Evolutionary conservation across 2,329 filamentous ascomycete species (phyloP).

Genomic region (Epichloe typhina): DNA sequence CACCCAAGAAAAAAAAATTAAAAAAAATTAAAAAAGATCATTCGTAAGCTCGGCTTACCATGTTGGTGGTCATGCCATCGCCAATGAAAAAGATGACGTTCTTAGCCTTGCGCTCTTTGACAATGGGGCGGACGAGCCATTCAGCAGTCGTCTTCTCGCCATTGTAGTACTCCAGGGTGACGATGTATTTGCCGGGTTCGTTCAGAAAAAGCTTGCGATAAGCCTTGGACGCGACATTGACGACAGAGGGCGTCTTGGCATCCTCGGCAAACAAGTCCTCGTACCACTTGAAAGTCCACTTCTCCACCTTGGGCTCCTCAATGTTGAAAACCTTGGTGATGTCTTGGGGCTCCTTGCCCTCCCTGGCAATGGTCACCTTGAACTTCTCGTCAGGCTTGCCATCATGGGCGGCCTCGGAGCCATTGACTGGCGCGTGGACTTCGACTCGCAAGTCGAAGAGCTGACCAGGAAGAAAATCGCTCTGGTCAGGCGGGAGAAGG

Average conservation of each 20-base stretch:
- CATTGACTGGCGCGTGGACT: slow-evolving; percentile 69
- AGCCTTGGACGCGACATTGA: slow-evolving; percentile 69
- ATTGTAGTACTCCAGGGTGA: slow-evolving; percentile 63
- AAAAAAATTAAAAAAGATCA: too few relatives aligned
- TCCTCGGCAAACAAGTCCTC: slow-evolving; percentile 74
- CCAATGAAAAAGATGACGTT: slow-evolving; percentile 81
- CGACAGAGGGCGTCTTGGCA: slow-evolving; percentile 52
- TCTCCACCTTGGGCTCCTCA: slow-evolving; percentile 59
- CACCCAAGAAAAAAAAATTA: neutral
- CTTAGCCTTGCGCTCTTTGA: slow-evolving; percentile 61
- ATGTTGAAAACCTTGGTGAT: slow-evolving; percentile 57
- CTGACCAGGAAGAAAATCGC: slow-evolving; percentile 73
- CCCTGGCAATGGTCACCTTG: slow-evolving; percentile 59
- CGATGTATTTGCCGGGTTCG: slow-evolving; percentile 67
- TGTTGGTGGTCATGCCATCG: slow-evolving; percentile 60
- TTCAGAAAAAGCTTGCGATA: slow-evolving; percentile 65
- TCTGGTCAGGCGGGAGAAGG: slow-evolving; percentile 48
- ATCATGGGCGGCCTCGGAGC: slow-evolving; percentile 60
- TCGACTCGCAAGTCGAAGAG: slow-evolving; percentile 76
- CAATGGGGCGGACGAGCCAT: slow-evolving; percentile 63
- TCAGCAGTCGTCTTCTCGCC: slow-evolving; percentile 57
- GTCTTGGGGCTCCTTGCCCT: slow-evolving; percentile 36
- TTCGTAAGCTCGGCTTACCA: slow-evolving; percentile 26
- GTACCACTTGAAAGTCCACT: slow-evolving; percentile 74
- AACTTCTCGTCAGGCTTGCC: slow-evolving; percentile 62